These are phyloP conservation scores for Coemansia sp. DNA, from an alignment of 192 early-diverging fungal genomes.

Conservation along the genomic window DNA sequence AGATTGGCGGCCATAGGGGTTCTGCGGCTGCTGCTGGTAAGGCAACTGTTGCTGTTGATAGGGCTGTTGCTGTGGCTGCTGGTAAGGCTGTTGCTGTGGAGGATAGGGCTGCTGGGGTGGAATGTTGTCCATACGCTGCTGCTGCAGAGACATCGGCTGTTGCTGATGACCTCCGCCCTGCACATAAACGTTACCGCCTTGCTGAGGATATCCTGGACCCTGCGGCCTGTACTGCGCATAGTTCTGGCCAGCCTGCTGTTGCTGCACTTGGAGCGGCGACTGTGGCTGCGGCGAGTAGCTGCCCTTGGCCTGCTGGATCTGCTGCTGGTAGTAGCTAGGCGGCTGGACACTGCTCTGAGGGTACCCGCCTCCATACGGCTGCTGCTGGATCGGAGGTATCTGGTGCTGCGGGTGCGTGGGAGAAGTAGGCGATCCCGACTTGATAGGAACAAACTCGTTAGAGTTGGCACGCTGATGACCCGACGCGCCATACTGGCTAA, in stretches of 20 bases:
- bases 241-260: conserved; percentile 13
- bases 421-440: conserved; percentile 22
- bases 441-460: conserved; percentile 55
- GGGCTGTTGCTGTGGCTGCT: conserved; percentile 40
- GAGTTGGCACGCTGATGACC: conserved; percentile 47
- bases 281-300: conserved; percentile 33
- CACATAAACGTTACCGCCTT: conserved; percentile 27
- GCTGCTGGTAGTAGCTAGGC: conserved; percentile 56
- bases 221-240: conserved; percentile 3
- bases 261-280: conserved; percentile 10
- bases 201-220: background rate
- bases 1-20: conserved; percentile 30
- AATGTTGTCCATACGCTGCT: conserved; percentile 20
- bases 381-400: conserved; percentile 28
- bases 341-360: conserved; percentile 52
- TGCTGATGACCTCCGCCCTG: conserved; percentile 24
- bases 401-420: conserved; percentile 31
- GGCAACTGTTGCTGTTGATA: conserved; percentile 44
- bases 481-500: conserved; percentile 23
- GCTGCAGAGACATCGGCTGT: conserved; percentile 27
- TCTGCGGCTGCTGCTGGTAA: conserved; percentile 25
- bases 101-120: conserved; percentile 27
- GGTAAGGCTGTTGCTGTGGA: conserved; percentile 40
- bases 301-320: conserved; percentile 52
- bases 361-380: conserved; percentile 36